Evolutionary conservation across 1,284 basidiomycete species (phyloP).

Genomic region (Anthracocystis walkeri): DNA sequence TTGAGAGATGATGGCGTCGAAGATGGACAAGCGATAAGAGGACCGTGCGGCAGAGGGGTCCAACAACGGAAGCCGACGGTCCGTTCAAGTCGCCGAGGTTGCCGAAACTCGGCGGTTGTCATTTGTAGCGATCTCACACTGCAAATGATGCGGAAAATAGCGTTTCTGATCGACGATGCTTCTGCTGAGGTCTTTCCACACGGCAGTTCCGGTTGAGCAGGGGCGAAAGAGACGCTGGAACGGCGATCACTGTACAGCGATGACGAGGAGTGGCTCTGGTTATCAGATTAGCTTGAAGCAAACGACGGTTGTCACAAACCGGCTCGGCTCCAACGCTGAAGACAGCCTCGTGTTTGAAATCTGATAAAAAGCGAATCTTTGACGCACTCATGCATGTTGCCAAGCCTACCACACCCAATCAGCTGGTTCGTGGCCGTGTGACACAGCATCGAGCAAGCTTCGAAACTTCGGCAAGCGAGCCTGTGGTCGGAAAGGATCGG

Average conservation of each 20-base stretch:
- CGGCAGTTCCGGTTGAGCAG: too few species aligned
- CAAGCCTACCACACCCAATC: conserved; percentile 9
- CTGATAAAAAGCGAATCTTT: conserved; percentile 16
- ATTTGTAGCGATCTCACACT: not conserved
- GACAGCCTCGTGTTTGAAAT: conserved; percentile 1
- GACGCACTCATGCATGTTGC: conserved; percentile 21
- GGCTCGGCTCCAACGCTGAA: not conserved
- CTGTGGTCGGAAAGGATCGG: conserved; percentile 1
- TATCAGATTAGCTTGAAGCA: conserved; percentile 4
- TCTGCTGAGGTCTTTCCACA: too few species aligned
- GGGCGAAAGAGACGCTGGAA: not conserved
- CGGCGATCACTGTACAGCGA: not conserved
- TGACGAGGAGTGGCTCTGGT: conserved; percentile 1
- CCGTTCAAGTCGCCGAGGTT: conserved; percentile 4
- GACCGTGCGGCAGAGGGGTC: not conserved
- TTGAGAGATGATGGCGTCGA: not conserved
- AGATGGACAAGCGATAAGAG: not conserved
- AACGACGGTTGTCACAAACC: too few species aligned
- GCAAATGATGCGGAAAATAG: not conserved
- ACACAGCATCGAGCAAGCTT: not conserved
- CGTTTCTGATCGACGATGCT: not conserved
- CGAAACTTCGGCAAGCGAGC: not conserved
- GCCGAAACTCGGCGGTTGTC: not conserved
- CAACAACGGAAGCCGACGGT: not conserved
- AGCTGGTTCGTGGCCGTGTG: not conserved